These are phyloP conservation scores for Cordyceps cicadae DNA, from an alignment of 2,329 filamentous ascomycete species.

Conservation along the genomic window DNA sequence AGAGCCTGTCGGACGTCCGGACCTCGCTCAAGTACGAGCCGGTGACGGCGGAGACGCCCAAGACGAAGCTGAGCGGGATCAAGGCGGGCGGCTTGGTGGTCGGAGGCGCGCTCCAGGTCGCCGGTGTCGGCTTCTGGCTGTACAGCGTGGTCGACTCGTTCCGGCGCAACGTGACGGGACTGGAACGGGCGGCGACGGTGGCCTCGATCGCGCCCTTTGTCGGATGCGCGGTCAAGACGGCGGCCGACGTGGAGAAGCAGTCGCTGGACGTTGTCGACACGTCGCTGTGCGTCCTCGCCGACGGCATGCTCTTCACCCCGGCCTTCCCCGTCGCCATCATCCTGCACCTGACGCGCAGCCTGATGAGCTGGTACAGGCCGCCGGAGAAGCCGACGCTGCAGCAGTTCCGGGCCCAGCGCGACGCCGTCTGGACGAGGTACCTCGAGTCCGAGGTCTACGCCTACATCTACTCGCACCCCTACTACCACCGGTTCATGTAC, in stretches of 20 bases:
- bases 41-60: neutral
- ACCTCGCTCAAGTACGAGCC: neutral
- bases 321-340: neutral
- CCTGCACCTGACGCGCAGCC: neutral
- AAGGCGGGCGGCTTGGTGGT: neutral
- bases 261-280: neutral
- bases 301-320: neutral
- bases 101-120: neutral
- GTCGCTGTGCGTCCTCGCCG: neutral
- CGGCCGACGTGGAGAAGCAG: neutral
- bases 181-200: constrained; percentile 2
- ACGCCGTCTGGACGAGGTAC: neutral
- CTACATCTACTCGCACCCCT: neutral
- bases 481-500: neutral
- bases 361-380: neutral
- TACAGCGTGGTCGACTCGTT: neutral
- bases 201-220: neutral
- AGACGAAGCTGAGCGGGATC: neutral
- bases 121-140: neutral
- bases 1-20: neutral
- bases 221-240: neutral
- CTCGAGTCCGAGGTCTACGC: neutral
- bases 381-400: neutral
- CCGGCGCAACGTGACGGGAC: neutral
- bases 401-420: neutral